A percentile compares a stretch with the other conserved stretches of the same genome.
phyloP scores from a whole-genome alignment of 345 rosid genomes.

The Noccaea bulbosa region DNA sequence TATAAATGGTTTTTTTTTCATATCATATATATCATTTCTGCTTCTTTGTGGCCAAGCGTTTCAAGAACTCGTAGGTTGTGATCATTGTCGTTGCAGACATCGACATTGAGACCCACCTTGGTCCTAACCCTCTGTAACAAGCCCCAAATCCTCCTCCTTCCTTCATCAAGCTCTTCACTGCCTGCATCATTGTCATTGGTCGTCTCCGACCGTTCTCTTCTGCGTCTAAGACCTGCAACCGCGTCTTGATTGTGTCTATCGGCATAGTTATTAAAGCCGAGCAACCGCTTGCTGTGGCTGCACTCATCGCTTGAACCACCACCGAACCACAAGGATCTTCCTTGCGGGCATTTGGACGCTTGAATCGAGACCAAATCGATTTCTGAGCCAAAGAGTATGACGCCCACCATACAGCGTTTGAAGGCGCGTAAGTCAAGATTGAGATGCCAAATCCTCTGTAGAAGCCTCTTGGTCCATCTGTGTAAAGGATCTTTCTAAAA shows the following conservation, averaged over 20 bases:
- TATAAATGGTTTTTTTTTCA: constrained; percentile 1
- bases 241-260: constrained; percentile 79
- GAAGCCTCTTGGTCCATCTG: constrained; percentile 73
- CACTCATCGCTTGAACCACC: constrained; percentile 72
- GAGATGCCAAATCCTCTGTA: constrained; percentile 91
- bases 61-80: constrained; percentile 85
- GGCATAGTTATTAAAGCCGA: constrained; percentile 87
- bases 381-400: constrained; percentile 74
- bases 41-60: constrained; percentile 72
- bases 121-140: constrained; percentile 90
- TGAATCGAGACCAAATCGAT: constrained; percentile 64
- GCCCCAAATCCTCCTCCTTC: constrained; percentile 87
- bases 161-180: constrained; percentile 58
- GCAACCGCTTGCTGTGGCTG: constrained; percentile 81
- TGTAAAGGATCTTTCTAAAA: constrained; percentile 62
- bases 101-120: constrained; percentile 94
- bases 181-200: constrained; percentile 64
- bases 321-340: constrained; percentile 47
- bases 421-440: constrained; percentile 83
- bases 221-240: constrained; percentile 78
- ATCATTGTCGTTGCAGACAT: constrained; percentile 89
- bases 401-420: constrained; percentile 90
- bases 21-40: constrained; percentile 25
- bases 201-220: constrained; percentile 68
- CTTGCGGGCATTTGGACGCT: constrained; percentile 40